A percentile compares a stretch with the other conserved stretches of the same genome.
These are phyloP conservation scores for Mycena metata DNA, from an alignment of 768 basidiomycete genomes.

Conservation along the genomic window DNA sequence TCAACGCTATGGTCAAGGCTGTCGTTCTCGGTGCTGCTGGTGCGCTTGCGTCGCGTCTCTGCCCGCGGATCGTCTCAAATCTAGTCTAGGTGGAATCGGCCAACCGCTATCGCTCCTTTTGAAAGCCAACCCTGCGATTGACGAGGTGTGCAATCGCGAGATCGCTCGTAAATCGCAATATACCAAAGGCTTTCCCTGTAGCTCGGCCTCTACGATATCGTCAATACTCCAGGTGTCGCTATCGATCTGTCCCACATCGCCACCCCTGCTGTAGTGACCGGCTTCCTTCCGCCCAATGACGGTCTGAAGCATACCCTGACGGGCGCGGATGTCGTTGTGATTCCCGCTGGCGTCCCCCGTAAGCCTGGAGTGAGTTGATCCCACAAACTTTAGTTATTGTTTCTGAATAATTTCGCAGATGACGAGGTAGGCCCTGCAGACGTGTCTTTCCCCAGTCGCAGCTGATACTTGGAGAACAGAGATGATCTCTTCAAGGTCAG, in stretches of 20 bases:
- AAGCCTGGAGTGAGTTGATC: constrained; percentile 85
- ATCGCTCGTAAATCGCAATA: constrained; percentile 10
- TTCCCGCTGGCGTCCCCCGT: constrained; percentile 96
- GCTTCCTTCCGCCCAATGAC: constrained; percentile 83
- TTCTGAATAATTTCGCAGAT: constrained; percentile 52
- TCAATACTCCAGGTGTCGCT: constrained; percentile 97
- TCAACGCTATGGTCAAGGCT: constrained; percentile 67
- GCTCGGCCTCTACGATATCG: constrained; percentile 96
- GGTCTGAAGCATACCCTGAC: constrained; percentile 86
- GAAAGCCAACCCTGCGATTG: constrained; percentile 86
- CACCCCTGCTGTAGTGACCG: constrained; percentile 86
- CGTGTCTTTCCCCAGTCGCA: constrained; percentile 14
- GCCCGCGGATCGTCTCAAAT: constrained; percentile 18
- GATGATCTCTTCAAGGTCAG: constrained; percentile 96
- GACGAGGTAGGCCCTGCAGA: constrained; percentile 59
- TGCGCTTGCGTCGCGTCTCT: constrained; percentile 47
- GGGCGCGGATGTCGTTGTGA: constrained; percentile 92
- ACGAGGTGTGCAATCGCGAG: constrained; percentile 64
- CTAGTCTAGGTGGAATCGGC: constrained; percentile 87
- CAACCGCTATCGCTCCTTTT: constrained; percentile 95
- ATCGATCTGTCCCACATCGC: constrained; percentile 95
- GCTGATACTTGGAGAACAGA: constrained; percentile 54
- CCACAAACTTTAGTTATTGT: constrained; percentile 35
- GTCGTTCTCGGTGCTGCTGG: constrained; percentile 98
- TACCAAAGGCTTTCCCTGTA: constrained; percentile 45